Percentiles rank a stretch among this genome's conserved stretches.
Conservation (phyloP, 1,139 yeast genomes). For the Geotrichum fermentans region DNA sequence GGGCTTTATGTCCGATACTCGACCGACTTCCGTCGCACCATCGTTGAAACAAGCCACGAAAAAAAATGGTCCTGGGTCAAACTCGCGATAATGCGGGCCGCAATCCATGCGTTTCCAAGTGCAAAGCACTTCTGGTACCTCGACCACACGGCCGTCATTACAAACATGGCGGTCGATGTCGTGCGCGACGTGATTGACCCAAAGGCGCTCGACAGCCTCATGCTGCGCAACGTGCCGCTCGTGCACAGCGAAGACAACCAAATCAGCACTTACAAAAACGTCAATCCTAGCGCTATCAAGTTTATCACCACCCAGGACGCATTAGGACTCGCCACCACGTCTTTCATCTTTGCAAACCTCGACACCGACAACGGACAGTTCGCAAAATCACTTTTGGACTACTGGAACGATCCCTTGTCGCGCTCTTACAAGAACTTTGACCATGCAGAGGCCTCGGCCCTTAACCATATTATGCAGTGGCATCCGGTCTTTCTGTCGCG, state of each 20-base stretch:
- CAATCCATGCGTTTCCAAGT: constrained; percentile 80
- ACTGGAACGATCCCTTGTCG: constrained; percentile 68
- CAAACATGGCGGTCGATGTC: constrained; percentile 58
- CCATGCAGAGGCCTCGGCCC: constrained; percentile 54
- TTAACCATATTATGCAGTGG: constrained; percentile 88
- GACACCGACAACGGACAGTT: constrained; percentile 33
- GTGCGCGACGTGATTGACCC: constrained; percentile 54
- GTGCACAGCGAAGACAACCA: constrained; percentile 57
- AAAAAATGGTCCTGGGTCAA: constrained; percentile 50
- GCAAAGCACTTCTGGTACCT: constrained; percentile 82
- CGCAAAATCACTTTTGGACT: constrained; percentile 65
- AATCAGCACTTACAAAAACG: constrained; percentile 63
- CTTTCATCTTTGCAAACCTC: constrained; percentile 65
- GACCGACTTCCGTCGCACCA: constrained; percentile 53
- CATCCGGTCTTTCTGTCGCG: constrained; percentile 74
- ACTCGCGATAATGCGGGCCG: constrained; percentile 61
- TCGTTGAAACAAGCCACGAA: constrained; percentile 19
- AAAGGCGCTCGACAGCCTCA: constrained; percentile 49
- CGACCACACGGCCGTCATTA: constrained; percentile 58
- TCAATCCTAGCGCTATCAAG: constrained; percentile 50
- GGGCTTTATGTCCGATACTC: constrained; percentile 78
- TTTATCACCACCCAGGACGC: constrained; percentile 65
- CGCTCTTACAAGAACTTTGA: constrained; percentile 59
- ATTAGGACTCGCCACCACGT: constrained; percentile 55
- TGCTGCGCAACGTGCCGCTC: constrained; percentile 63